A percentile compares a stretch with the other conserved stretches of the same genome.
These are phyloP conservation scores for Hypoxylon lienhwacheense DNA, from an alignment of 495 filamentous ascomycete species.

Conservation along the genomic window DNA sequence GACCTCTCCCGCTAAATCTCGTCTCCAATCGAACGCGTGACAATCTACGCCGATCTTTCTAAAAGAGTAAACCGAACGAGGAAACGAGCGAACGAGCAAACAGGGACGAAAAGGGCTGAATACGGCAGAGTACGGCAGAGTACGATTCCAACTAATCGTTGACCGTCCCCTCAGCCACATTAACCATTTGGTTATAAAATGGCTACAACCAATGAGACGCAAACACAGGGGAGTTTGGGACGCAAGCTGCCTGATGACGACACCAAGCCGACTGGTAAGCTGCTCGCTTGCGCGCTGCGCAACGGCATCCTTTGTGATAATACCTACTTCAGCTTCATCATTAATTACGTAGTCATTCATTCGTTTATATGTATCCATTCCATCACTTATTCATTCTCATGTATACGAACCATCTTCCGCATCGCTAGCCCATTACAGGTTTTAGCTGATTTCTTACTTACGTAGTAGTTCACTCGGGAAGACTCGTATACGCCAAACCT, in stretches of 20 bases:
- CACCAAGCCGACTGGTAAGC: slow-evolving; percentile 29
- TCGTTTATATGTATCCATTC: neutral
- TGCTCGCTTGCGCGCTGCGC: slow-evolving; percentile 6
- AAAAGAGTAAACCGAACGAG: neutral
- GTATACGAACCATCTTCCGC: neutral
- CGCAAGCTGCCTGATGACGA: slow-evolving; percentile 33
- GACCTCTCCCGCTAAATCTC: slow-evolving; percentile 6
- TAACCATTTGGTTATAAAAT: slow-evolving; percentile 10
- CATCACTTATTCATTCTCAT: neutral
- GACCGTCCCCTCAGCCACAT: slow-evolving; percentile 23
- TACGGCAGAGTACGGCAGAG: slow-evolving; percentile 3
- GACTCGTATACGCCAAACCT: slow-evolving; percentile 67
- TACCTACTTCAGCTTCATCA: neutral
- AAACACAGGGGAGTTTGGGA: slow-evolving; percentile 16
- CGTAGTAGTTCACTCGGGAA: slow-evolving; percentile 53
- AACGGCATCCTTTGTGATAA: neutral
- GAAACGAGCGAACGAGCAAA: neutral
- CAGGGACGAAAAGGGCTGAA: neutral
- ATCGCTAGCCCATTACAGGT: no score
- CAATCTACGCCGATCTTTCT: slow-evolving; percentile 25
- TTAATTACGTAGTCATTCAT: slow-evolving; percentile 3
- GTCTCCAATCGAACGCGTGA: slow-evolving; percentile 8
- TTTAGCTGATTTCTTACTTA: slow-evolving; percentile 26
- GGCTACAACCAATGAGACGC: slow-evolving; percentile 25
- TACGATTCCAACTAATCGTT: slow-evolving; percentile 18